Percentiles rank a stretch among this genome's conserved stretches.
These are phyloP conservation scores for Citrus maxima DNA, from an alignment of 345 rosid species.

Conservation along the genomic window DNA sequence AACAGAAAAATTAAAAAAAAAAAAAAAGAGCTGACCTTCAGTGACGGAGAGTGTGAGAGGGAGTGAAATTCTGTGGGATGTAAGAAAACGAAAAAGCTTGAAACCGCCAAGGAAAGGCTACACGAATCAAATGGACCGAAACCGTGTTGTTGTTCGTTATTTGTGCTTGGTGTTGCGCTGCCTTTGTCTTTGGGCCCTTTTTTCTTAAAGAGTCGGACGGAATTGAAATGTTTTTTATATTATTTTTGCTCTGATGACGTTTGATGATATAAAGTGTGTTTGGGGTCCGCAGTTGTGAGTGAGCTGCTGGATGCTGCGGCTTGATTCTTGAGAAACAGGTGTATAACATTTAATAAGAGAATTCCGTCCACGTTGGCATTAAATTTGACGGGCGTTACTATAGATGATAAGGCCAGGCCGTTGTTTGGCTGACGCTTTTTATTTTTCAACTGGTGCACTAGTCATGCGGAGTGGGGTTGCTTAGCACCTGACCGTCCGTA, in stretches of 20 bases:
- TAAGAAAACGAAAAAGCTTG: constrained; percentile 26
- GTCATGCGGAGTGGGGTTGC: neutral
- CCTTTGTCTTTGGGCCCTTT: too few relatives aligned
- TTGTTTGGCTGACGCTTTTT: neutral
- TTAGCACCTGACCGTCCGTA: neutral
- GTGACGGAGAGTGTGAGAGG: constrained; percentile 1
- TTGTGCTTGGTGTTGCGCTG: neutral
- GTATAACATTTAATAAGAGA: neutral
- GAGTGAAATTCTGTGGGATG: constrained; percentile 29
- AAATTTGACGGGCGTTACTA: neutral
- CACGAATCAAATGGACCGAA: neutral
- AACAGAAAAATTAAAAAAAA: neutral
- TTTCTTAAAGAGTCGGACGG: constrained; percentile 14
- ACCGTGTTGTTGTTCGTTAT: neutral
- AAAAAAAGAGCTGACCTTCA: constrained; percentile 15
- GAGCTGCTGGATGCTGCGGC: neutral
- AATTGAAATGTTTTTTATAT: constrained; percentile 23
- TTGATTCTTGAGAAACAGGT: neutral
- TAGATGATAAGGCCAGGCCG: neutral
- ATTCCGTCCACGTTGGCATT: constrained; percentile 7
- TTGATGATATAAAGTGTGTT: constrained; percentile 9
- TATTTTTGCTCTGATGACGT: neutral
- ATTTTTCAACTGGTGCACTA: neutral
- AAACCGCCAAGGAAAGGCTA: constrained; percentile 34
- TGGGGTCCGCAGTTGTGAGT: constrained; percentile 28